These are phyloP conservation scores for Vitis hybrid DNA, from an alignment of 177 flowering plant species.

Conservation along the genomic window DNA sequence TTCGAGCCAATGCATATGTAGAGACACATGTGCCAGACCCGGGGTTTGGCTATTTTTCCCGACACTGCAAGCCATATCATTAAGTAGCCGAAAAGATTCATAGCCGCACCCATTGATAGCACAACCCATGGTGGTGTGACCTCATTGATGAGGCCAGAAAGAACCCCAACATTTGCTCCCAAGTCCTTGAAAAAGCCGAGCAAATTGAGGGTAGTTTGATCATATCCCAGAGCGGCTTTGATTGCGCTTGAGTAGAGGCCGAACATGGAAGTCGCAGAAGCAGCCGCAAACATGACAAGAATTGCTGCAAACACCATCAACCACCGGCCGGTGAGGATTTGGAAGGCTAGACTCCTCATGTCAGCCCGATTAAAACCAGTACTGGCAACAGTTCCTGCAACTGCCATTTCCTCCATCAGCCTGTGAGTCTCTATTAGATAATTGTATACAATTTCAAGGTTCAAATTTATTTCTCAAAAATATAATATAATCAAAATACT, in stretches of 20 bases:
- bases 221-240: constrained; percentile 21
- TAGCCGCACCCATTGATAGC: constrained; percentile 19
- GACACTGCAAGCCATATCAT: constrained; percentile 27
- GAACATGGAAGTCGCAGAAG: constrained; percentile 22
- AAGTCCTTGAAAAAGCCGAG: constrained; percentile 24
- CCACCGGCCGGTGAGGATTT: constrained; percentile 16
- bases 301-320: constrained; percentile 23
- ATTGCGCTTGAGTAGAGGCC: constrained; percentile 24
- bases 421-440: too few relatives aligned
- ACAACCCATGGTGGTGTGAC: constrained; percentile 28
- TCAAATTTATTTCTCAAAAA: too few relatives aligned
- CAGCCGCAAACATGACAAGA: constrained; percentile 20
- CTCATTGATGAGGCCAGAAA: constrained; percentile 27
- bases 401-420: too few relatives aligned
- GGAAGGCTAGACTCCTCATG: constrained; percentile 4
- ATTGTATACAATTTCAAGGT: too few relatives aligned
- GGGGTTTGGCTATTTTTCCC: constrained; percentile 15
- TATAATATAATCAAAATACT: too few relatives aligned
- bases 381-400: too few relatives aligned
- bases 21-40: constrained; percentile 23
- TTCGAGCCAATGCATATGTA: constrained; percentile 24
- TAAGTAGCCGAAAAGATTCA: constrained; percentile 25
- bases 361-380: background rate
- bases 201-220: constrained; percentile 17
- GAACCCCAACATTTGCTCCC: constrained; percentile 24